These are phyloP conservation scores for Nasturtium officinale DNA, from an alignment of 345 rosid genomes.

Conservation along the genomic window DNA sequence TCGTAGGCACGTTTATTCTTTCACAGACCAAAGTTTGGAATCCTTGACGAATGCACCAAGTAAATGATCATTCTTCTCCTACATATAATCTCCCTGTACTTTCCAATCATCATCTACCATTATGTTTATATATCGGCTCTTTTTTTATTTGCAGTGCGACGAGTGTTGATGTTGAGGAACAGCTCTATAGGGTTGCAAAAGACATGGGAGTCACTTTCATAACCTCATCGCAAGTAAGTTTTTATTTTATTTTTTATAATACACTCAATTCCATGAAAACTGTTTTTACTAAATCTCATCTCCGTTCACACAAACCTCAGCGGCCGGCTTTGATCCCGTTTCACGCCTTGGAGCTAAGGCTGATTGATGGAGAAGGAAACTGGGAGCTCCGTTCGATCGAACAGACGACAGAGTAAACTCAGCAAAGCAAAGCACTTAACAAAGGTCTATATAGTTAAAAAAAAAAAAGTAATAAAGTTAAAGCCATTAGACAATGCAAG, in stretches of 20 bases:
- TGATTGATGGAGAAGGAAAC: slow-evolving; percentile 92
- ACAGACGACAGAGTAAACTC: slow-evolving; percentile 36
- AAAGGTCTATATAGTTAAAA: slow-evolving; percentile 6
- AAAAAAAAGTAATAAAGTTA: slow-evolving; percentile 26
- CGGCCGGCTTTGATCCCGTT: slow-evolving; percentile 94
- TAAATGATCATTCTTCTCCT: slow-evolving; percentile 43
- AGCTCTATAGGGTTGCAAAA: slow-evolving; percentile 78
- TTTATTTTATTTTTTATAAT: not conserved
- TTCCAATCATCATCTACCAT: not conserved
- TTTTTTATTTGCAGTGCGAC: slow-evolving; percentile 68
- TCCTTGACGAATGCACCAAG: slow-evolving; percentile 99
- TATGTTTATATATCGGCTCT: not conserved
- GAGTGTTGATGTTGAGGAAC: slow-evolving; percentile 96
- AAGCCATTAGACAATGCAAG: slow-evolving; percentile 21
- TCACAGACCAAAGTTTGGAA: slow-evolving; percentile 87
- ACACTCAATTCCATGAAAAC: not conserved
- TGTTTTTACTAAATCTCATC: not conserved
- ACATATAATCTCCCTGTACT: not conserved
- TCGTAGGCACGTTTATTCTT: slow-evolving; percentile 90
- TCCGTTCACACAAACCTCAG: slow-evolving; percentile 44
- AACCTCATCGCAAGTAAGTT: slow-evolving; percentile 89
- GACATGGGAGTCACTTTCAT: slow-evolving; percentile 86
- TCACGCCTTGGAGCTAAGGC: slow-evolving; percentile 77
- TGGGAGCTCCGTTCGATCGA: slow-evolving; percentile 88
- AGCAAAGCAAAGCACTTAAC: slow-evolving; percentile 2